Conservation (phyloP, 768 basidiomycete genomes). For the Daedalea quercina region DNA sequence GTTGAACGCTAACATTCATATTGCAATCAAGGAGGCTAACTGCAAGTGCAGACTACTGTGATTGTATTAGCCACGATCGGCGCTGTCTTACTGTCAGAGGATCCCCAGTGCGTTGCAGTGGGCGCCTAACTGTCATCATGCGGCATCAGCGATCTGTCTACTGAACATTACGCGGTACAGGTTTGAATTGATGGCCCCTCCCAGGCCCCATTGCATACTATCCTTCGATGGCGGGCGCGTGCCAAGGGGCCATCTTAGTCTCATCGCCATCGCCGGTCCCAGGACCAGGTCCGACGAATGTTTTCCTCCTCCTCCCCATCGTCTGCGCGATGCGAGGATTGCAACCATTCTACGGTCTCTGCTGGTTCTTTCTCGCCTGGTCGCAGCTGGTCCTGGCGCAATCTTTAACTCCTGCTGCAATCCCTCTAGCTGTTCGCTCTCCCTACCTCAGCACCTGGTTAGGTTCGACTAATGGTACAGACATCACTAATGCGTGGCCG, state of each 20-base stretch:
- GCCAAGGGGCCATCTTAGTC: neutral
- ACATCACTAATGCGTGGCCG: slow-evolving; percentile 12
- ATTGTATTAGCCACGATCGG: too few species aligned
- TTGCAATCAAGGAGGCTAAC: too few species aligned
- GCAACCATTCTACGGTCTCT: neutral
- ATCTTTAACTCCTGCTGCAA: slow-evolving; percentile 14
- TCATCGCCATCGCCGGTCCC: neutral
- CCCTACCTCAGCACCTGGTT: slow-evolving; percentile 21
- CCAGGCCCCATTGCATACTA: too few species aligned
- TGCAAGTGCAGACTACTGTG: too few species aligned
- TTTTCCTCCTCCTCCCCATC: neutral
- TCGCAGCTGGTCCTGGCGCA: neutral
- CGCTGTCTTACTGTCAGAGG: too few species aligned
- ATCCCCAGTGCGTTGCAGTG: too few species aligned
- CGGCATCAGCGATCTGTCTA: too few species aligned
- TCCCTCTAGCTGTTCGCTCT: slow-evolving; percentile 22
- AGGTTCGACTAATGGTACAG: neutral
- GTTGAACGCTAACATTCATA: too few species aligned
- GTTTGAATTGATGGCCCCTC: too few species aligned
- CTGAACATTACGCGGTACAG: too few species aligned
- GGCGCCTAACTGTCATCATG: too few species aligned
- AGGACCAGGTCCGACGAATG: neutral
- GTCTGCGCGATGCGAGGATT: neutral
- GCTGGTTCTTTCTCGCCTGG: neutral
- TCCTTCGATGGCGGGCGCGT: neutral